These are phyloP conservation scores for Phytophthora multivora DNA, from an alignment of 352 stramenopile genomes.

Conservation along the genomic window DNA sequence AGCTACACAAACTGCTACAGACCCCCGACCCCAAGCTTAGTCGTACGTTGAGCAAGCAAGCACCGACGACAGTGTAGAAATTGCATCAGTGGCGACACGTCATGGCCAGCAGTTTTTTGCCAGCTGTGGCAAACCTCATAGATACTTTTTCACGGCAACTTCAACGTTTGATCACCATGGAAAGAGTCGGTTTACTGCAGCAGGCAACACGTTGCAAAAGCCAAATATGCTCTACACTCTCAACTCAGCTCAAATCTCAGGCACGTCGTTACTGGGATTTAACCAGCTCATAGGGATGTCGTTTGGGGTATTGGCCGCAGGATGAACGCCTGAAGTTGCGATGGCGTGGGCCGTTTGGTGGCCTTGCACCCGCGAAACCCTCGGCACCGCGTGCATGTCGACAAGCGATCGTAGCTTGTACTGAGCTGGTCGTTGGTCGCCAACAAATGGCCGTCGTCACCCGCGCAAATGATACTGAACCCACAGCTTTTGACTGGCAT, in stretches of 20 bases:
- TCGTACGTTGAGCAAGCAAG: slow-evolving; percentile 19
- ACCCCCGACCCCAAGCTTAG: slow-evolving; percentile 19
- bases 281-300: neutral
- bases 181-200: slow-evolving; percentile 14
- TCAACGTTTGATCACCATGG: slow-evolving; percentile 11
- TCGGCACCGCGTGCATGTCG: neutral
- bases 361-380: slow-evolving; percentile 7
- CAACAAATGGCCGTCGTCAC: neutral
- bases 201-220: neutral
- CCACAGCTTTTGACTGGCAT: slow-evolving; percentile 1
- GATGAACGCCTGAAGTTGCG: slow-evolving; percentile 14
- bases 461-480: slow-evolving; percentile 6
- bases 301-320: neutral
- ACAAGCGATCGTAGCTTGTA: neutral
- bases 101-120: slow-evolving; percentile 26
- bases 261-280: neutral
- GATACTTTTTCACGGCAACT: slow-evolving; percentile 31
- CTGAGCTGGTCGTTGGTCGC: neutral
- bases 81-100: neutral
- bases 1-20: slow-evolving; percentile 43
- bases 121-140: slow-evolving; percentile 34
- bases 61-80: slow-evolving; percentile 6
- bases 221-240: slow-evolving; percentile 9
- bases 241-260: neutral
- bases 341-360: slow-evolving; percentile 7